Evolutionary conservation across 148 eudicot species (phyloP), one percentile per base, ranked within the genome.

Genomic region (Linanthus parryae): DNA sequence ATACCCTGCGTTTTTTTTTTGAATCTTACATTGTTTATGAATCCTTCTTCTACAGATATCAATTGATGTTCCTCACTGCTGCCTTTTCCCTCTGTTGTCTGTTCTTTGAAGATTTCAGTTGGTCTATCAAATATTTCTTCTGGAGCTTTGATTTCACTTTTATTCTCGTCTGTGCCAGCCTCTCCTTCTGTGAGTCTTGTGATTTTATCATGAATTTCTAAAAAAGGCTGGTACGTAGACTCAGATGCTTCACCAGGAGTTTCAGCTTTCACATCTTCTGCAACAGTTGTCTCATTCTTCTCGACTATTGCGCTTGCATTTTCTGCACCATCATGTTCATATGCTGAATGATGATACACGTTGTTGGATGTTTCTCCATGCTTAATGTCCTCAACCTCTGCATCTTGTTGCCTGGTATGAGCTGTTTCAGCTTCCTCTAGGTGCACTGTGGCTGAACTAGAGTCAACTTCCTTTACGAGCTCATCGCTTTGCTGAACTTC

Each of bases 401-500:
- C 30, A 13, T 31, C 51, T 17, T 23, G 18, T 46, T 19, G 51
- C 19, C 43, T 38, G 48, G 3, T 26, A n/a, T 26, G 12, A 26
- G 34, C 33, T 31, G n/a, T 21, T 21, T 17, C 43, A 27, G 3
- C 20, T 42, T 21, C n/a, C 35, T 45, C 33, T 37, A 13, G 38
- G 20, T 10, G 18, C 40, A 44, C 17, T 2, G 38, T 23, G 17
- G 30, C 35, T 19, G 46, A n/a, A 8, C 34, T 41, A 9, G 18
- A 42, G 3, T 56, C 36, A 35, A 41, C 13, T 48, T 17, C 56
- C 21, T 38, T 16, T 30, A 29, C 23, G 0, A 15, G 51, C 25
- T 33, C 46, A 17, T 48, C 50, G 27, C 50, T 27, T 28, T n/a
- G 40, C 20, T 45, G 60, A 30, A 31, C 13, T 46, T 47, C 34